Evolutionary conservation across 108 stramenopile genomes (phyloP).

Genomic region (Stephanodiscus triporus): DNA sequence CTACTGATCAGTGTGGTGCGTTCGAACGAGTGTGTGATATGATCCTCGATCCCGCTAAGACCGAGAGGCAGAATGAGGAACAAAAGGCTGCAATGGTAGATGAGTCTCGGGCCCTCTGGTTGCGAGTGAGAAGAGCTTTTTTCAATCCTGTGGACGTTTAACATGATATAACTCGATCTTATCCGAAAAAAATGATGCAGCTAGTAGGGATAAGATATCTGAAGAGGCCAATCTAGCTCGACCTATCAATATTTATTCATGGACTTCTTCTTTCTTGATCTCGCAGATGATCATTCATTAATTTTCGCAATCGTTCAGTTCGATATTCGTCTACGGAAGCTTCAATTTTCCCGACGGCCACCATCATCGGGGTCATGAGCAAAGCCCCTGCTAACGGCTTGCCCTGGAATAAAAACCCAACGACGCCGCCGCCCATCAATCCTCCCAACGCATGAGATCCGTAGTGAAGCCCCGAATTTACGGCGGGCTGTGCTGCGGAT

Average conservation of each 20-base stretch:
- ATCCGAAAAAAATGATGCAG: background rate
- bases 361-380: slow-evolving; percentile 69
- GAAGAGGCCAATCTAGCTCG: background rate
- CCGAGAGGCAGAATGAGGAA: slow-evolving; percentile 27
- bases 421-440: slow-evolving; percentile 57
- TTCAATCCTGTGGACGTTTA: background rate
- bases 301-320: slow-evolving; percentile 25
- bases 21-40: slow-evolving; percentile 25
- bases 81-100: slow-evolving; percentile 26
- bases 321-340: slow-evolving; percentile 38
- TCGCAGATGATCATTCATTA: slow-evolving; percentile 6
- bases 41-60: slow-evolving; percentile 34
- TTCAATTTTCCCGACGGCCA: slow-evolving; percentile 57
- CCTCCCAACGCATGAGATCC: slow-evolving; percentile 77
- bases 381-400: slow-evolving; percentile 62
- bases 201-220: background rate
- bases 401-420: slow-evolving; percentile 64
- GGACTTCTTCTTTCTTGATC: background rate
- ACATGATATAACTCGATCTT: background rate
- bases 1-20: slow-evolving; percentile 31
- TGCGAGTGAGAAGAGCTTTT: slow-evolving; percentile 11
- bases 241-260: background rate
- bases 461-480: slow-evolving; percentile 17
- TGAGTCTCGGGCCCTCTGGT: slow-evolving; percentile 38
- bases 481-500: slow-evolving; percentile 11